Conservation (phyloP, 1,284 basidiomycete genomes). For the Boletus nobilissimus region DNA sequence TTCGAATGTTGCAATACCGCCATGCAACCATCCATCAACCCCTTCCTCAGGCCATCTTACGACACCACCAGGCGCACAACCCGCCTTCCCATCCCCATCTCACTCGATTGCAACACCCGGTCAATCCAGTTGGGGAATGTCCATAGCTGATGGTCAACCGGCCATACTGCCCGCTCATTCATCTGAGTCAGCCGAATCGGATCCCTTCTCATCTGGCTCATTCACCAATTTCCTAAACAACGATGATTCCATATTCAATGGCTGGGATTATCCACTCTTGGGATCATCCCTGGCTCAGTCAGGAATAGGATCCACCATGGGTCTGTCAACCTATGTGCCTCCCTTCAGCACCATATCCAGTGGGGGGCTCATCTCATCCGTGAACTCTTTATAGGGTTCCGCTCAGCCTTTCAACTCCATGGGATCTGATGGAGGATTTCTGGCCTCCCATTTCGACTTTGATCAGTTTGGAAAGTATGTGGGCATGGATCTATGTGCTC, state of each 20-base stretch:
- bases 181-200: background rate
- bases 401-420: too few relatives aligned
- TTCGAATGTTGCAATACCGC: background rate
- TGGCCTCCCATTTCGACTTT: too few relatives aligned
- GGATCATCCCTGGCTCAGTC: background rate
- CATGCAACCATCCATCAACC: background rate
- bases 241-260: background rate
- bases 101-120: background rate
- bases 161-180: background rate
- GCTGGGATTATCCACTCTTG: background rate
- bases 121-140: background rate
- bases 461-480: too few relatives aligned
- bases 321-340: too few relatives aligned
- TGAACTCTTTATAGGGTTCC: too few relatives aligned
- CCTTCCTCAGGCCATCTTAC: background rate
- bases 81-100: background rate
- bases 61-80: background rate
- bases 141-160: background rate
- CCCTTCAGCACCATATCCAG: too few relatives aligned
- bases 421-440: too few relatives aligned
- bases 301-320: background rate
- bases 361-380: too few relatives aligned
- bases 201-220: background rate
- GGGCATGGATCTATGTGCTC: too few relatives aligned
- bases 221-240: background rate